These are phyloP conservation scores for Cryptococcus sp. DNA, from an alignment of 1,284 basidiomycete species.

Conservation along the genomic window DNA sequence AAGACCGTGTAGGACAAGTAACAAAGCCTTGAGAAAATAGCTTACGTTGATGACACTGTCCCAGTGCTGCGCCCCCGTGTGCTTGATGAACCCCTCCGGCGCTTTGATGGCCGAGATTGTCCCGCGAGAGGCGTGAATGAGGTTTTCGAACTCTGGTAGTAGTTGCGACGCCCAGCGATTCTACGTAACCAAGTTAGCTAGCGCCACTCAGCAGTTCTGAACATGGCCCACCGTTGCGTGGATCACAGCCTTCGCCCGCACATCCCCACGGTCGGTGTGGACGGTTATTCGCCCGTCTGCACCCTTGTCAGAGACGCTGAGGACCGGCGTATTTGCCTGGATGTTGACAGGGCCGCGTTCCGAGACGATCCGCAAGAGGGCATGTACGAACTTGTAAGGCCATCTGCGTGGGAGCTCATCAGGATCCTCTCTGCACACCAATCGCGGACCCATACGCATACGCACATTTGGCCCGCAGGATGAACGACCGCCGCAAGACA, in stretches of 20 bases:
- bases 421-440: neutral
- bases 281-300: constrained; percentile 20
- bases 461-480: constrained; percentile 26
- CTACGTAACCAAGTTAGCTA: constrained; percentile 5
- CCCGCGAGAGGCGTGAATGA: constrained; percentile 21
- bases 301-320: constrained; percentile 9
- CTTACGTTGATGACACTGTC: constrained; percentile 26
- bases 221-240: constrained; percentile 21
- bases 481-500: constrained; percentile 17
- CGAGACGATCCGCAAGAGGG: constrained; percentile 12
- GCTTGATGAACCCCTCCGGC: constrained; percentile 16
- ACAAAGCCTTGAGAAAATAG: too few species aligned
- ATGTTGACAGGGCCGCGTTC: constrained; percentile 13
- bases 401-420: constrained; percentile 3
- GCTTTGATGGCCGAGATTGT: constrained; percentile 26
- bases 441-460: neutral
- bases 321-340: constrained; percentile 18
- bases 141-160: constrained; percentile 17
- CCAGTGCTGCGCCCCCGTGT: constrained; percentile 23
- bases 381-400: constrained; percentile 31
- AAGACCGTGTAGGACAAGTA: too few species aligned
- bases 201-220: too few species aligned
- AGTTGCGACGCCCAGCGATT: constrained; percentile 28
- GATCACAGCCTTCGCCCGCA: constrained; percentile 21
- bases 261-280: constrained; percentile 17